Conservation (phyloP, 495 filamentous ascomycete genomes). For the Podospora pseudopauciseta region DNA sequence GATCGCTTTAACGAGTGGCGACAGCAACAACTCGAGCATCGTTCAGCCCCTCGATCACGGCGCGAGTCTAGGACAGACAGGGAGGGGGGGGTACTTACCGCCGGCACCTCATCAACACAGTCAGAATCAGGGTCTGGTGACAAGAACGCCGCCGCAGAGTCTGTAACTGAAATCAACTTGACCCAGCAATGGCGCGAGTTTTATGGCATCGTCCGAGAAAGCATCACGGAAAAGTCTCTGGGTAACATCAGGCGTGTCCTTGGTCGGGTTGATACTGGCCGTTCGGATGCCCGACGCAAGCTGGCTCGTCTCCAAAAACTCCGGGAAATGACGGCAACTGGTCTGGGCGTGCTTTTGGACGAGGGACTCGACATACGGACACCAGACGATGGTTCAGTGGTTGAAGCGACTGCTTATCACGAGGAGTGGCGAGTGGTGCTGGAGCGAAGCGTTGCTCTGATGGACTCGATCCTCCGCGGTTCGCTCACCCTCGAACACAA, state of each 20-base stretch:
- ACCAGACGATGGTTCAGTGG: slow-evolving; percentile 22
- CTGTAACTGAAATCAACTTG: slow-evolving; percentile 23
- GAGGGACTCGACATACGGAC: slow-evolving; percentile 62
- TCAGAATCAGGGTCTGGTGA: background rate
- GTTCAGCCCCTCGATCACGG: background rate
- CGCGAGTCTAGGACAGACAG: background rate
- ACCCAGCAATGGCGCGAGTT: slow-evolving; percentile 67
- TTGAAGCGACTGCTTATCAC: slow-evolving; percentile 39
- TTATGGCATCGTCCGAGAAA: slow-evolving; percentile 72
- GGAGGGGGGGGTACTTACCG: background rate
- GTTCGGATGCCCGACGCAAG: slow-evolving; percentile 67
- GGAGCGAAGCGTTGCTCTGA: slow-evolving; percentile 67
- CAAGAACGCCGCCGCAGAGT: background rate
- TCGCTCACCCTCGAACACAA: slow-evolving; percentile 51
- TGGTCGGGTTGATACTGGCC: slow-evolving; percentile 65
- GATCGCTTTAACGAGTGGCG: slow-evolving; percentile 38
- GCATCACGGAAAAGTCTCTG: slow-evolving; percentile 60
- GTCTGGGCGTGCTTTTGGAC: slow-evolving; percentile 79
- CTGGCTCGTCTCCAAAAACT: slow-evolving; percentile 61
- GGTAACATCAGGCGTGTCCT: slow-evolving; percentile 59
- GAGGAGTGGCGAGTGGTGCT: slow-evolving; percentile 69
- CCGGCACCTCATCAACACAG: background rate
- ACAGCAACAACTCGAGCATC: slow-evolving; percentile 14
- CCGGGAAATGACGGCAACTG: slow-evolving; percentile 76
- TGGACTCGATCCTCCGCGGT: slow-evolving; percentile 71